Conservation (phyloP, 75 land plant genomes). For the Sequoiadendron giganteum region DNA sequence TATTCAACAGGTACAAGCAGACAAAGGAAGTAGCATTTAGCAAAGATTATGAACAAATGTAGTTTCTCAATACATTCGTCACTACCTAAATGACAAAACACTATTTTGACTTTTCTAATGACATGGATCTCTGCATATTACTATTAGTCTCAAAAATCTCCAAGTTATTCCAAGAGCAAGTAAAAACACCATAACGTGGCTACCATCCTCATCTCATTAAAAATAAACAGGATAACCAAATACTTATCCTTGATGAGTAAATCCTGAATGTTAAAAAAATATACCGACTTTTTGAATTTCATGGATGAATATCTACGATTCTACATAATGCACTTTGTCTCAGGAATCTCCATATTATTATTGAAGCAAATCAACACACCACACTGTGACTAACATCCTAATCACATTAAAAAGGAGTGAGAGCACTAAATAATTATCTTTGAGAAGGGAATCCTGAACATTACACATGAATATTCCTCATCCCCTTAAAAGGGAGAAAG, state of each 20-base stretch:
- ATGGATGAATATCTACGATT: not conserved
- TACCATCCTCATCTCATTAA: no score
- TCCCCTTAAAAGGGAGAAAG: not conserved
- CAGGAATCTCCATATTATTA: not conserved
- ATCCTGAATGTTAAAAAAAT: no score
- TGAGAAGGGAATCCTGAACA: not conserved
- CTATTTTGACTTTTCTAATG: not conserved
- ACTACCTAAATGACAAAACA: not conserved
- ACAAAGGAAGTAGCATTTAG: not conserved
- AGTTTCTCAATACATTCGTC: not conserved
- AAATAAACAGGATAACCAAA: no score
- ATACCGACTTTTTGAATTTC: not conserved
- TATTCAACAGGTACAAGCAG: not conserved
- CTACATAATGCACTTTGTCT: not conserved
- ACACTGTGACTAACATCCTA: not conserved
- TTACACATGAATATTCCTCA: not conserved
- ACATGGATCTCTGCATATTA: not conserved
- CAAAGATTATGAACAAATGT: not conserved
- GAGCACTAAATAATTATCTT: not conserved
- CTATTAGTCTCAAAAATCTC: not conserved
- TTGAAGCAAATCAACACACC: not conserved
- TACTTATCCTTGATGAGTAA: no score
- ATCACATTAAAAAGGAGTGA: not conserved
- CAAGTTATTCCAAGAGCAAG: not conserved
- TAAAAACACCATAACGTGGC: not conserved